phyloP scores from a whole-genome alignment of 2,329 filamentous ascomycete genomes.

The Talaromyces sp. region DNA sequence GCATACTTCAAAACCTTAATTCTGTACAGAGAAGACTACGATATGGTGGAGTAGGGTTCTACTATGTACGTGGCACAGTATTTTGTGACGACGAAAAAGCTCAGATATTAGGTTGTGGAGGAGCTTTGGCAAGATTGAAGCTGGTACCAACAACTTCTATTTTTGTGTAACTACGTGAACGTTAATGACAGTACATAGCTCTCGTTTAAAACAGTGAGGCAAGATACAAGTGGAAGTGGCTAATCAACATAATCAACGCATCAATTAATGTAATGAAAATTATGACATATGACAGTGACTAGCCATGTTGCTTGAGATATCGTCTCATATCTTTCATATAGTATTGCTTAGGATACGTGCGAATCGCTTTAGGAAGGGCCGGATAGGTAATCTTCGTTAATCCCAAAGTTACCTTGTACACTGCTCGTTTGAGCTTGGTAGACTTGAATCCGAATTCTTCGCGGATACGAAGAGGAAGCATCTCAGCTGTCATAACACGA shows the following conservation, averaged over 20 bases:
- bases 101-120: neutral
- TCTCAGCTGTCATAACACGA: neutral
- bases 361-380: constrained; percentile 26
- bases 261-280: neutral
- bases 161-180: neutral
- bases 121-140: neutral
- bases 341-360: constrained; percentile 26
- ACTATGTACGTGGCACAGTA: neutral
- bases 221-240: neutral
- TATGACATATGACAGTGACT: neutral
- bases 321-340: constrained; percentile 35
- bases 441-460: neutral
- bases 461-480: neutral
- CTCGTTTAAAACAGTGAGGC: neutral
- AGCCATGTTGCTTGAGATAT: neutral
- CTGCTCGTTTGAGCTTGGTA: constrained; percentile 23
- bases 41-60: neutral
- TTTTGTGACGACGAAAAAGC: neutral
- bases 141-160: neutral
- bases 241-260: neutral
- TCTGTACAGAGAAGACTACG: neutral
- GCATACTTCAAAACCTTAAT: neutral
- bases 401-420: constrained; percentile 23
- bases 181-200: neutral
- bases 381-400: constrained; percentile 25